Base-by-base conservation (phyloP, 768 basidiomycete genomes). In the Collybiopsis confluens region DNA sequence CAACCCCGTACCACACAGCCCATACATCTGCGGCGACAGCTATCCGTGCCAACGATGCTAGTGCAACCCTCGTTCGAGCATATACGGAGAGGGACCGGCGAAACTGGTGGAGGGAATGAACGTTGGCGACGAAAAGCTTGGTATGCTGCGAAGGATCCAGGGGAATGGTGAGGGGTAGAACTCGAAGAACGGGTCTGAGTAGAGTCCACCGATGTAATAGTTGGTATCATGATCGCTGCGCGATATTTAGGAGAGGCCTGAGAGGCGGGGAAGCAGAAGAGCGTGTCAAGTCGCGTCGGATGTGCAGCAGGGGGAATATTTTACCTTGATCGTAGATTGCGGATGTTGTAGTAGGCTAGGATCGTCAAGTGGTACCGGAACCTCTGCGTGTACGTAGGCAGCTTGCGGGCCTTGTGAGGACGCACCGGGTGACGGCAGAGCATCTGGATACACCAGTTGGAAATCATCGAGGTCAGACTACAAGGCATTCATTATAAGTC, bases 11-110 rank as follows among this genome's bases (percentile, higher is more conserved):
- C 16, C 4, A 50, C 36, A 30, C 49, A 50, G 9, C 49, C 37
- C 27, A 50, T 50, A n/a, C 49, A 50, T 41, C 35, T 50, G 20
- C 49, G 49, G 10, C 23, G 37, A 20, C 4, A 27, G 40, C 49
- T n/a, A 2, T 50, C 49, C n/a, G 36, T 11, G 4, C 18, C 20
- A 18, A 50, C 40, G 18, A 50, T 16, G 9, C 49, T 37, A 40
- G 38, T 50, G 18, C 49, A 50, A 16, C 49, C 35, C 1, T n/a
- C 11, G 16, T 38, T 50, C 2, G 37, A 23, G n/a, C 49, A 50
- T 13, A 40, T 9, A n/a, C 37, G 49, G 3, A 50, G 37, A 13
- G 24, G 33, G 7, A 37, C 21, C 1, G n/a, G 9, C 36, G 40
- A n/a, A 5, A 37, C 21, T 1, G n/a, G 9, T 24, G 40, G 8